Percentiles rank a stretch among this genome's conserved stretches.
phyloP scores from a whole-genome alignment of 352 stramenopile species.

The Achlya hypogyna region DNA sequence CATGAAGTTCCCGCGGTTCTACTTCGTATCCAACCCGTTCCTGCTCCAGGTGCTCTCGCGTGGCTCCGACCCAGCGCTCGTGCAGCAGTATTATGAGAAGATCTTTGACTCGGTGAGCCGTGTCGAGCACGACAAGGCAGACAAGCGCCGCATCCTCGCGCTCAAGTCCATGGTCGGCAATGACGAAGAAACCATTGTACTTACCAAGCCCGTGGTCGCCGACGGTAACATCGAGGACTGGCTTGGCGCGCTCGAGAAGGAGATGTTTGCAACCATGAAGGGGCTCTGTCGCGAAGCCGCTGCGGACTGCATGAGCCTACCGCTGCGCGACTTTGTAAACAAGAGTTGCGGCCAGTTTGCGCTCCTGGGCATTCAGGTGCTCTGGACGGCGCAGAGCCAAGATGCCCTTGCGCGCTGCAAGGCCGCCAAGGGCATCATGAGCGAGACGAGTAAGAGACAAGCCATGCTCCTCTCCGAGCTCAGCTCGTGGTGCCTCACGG shows the following conservation, averaged over 20 bases:
- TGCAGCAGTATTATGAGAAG: slow-evolving; percentile 86
- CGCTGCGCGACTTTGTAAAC: slow-evolving; percentile 57
- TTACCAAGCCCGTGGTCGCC: slow-evolving; percentile 41
- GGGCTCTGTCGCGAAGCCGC: slow-evolving; percentile 46
- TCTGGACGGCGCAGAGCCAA: slow-evolving; percentile 65
- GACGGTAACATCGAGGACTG: slow-evolving; percentile 83
- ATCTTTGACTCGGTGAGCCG: slow-evolving; percentile 76
- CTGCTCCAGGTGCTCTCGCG: slow-evolving; percentile 83
- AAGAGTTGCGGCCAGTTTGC: slow-evolving; percentile 67
- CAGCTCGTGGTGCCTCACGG: slow-evolving; percentile 85
- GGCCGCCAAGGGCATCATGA: slow-evolving; percentile 77
- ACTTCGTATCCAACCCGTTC: slow-evolving; percentile 89
- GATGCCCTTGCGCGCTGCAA: slow-evolving; percentile 70
- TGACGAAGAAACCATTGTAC: slow-evolving; percentile 66
- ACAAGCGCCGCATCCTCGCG: slow-evolving; percentile 58
- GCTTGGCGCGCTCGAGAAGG: slow-evolving; percentile 53
- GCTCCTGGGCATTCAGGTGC: slow-evolving; percentile 64
- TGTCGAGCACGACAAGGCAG: slow-evolving; percentile 53
- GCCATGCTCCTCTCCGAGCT: slow-evolving; percentile 76
- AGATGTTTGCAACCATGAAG: slow-evolving; percentile 66
- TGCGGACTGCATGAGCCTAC: slow-evolving; percentile 36
- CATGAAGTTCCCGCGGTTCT: slow-evolving; percentile 87
- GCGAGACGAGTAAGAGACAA: slow-evolving; percentile 74
- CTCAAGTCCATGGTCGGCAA: slow-evolving; percentile 61
- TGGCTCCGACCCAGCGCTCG: slow-evolving; percentile 59